These are phyloP conservation scores for Herpetospermum pedunculosum DNA, from an alignment of 306 rosid genomes.

Conservation along the genomic window DNA sequence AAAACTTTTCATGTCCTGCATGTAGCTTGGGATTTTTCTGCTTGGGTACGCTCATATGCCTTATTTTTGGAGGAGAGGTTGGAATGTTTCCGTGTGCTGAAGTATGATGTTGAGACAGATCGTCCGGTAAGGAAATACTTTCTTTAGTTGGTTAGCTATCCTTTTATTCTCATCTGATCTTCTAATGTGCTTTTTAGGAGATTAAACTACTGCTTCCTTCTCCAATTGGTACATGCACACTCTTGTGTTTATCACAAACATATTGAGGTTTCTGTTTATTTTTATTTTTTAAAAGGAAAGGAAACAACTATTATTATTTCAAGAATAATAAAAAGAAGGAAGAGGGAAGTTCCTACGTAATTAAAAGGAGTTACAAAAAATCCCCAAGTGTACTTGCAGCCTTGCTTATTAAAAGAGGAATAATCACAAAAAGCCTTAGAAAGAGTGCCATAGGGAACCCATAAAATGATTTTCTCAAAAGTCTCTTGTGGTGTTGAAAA, in stretches of 20 bases:
- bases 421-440: not conserved
- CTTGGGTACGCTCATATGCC: slow-evolving; percentile 94
- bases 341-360: not conserved
- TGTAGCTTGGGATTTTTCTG: slow-evolving; percentile 95
- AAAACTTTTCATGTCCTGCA: slow-evolving; percentile 18
- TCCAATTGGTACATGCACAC: not conserved
- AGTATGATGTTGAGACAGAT: slow-evolving; percentile 86
- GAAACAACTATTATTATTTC: not conserved
- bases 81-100: slow-evolving; percentile 91
- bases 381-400: not conserved
- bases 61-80: slow-evolving; percentile 96
- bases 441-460: not conserved
- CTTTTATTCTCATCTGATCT: not conserved
- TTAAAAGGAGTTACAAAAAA: not conserved
- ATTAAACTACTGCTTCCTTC: not conserved
- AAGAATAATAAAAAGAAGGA: not conserved
- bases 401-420: not conserved
- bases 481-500: not conserved
- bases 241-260: not conserved
- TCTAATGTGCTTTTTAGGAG: not conserved
- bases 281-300: not conserved
- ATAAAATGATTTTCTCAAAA: not conserved
- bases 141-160: not conserved
- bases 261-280: not conserved
- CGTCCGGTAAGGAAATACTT: slow-evolving; percentile 55